Conservation (phyloP, 2,329 filamentous ascomycete genomes). For the Xenoacremonium recifei region DNA sequence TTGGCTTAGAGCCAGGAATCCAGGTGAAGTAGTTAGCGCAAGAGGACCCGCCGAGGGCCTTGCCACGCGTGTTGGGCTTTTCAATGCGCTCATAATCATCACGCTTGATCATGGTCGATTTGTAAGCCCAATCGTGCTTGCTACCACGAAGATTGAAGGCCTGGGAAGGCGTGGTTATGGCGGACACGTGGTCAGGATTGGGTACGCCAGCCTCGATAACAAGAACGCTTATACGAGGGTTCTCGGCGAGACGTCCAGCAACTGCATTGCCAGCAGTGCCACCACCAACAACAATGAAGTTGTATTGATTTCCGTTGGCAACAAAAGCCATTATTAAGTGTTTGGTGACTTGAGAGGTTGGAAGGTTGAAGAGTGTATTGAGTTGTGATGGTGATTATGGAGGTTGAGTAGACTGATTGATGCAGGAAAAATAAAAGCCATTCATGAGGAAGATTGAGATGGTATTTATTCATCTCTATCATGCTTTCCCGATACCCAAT, state of each 20-base stretch:
- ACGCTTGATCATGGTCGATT: slow-evolving; percentile 59
- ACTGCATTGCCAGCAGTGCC: slow-evolving; percentile 34
- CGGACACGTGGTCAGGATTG: slow-evolving; percentile 47
- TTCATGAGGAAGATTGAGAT: no score
- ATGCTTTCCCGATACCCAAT: no score
- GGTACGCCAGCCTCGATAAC: slow-evolving; percentile 48
- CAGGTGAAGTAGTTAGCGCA: slow-evolving; percentile 64
- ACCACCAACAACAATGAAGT: slow-evolving; percentile 17
- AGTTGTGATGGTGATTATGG: no score
- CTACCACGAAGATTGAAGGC: slow-evolving; percentile 54
- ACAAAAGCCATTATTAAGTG: no score
- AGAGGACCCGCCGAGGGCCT: slow-evolving; percentile 56
- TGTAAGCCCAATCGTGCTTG: slow-evolving; percentile 59
- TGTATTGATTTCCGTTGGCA: no score
- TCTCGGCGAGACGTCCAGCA: slow-evolving; percentile 34
- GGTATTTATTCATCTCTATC: no score
- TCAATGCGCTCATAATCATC: slow-evolving; percentile 59
- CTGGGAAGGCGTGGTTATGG: slow-evolving; percentile 50
- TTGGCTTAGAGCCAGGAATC: slow-evolving; percentile 56
- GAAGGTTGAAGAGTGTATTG: no score
- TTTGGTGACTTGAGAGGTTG: no score
- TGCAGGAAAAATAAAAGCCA: no score
- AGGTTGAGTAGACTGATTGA: no score
- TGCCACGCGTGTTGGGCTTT: slow-evolving; percentile 63
- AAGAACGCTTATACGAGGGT: slow-evolving; percentile 38